These are phyloP conservation scores for Talaromyces sp. DNA, from an alignment of 2,329 filamentous ascomycete species.

Conservation along the genomic window DNA sequence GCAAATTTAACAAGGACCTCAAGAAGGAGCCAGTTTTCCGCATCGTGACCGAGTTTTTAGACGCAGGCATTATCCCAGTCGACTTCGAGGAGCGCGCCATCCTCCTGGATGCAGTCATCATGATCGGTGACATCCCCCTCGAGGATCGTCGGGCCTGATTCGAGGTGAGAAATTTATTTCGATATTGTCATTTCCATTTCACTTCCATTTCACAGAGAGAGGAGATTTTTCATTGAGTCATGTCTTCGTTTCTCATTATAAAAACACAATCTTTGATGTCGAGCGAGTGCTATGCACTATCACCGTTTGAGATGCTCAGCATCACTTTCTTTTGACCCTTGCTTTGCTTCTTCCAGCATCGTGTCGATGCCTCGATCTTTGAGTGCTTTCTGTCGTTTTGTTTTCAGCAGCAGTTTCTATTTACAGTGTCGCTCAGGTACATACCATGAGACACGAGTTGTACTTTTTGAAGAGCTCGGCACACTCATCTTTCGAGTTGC, in stretches of 20 bases:
- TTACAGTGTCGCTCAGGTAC: constrained; percentile 29
- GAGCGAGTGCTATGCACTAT: constrained; percentile 3
- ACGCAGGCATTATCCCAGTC: not conserved
- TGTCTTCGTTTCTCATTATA: constrained; percentile 7
- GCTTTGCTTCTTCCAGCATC: constrained; percentile 85
- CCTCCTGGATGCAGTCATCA: not conserved
- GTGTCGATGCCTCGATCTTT: constrained; percentile 90
- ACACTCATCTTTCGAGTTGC: constrained; percentile 84
- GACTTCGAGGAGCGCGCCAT: not conserved
- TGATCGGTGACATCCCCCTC: not conserved
- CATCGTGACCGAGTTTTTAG: not conserved
- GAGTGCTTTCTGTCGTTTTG: constrained; percentile 65
- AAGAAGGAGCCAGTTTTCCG: not conserved
- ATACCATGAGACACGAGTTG: constrained; percentile 77
- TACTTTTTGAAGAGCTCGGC: constrained; percentile 83
- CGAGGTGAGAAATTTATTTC: constrained; percentile 11
- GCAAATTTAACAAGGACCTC: constrained; percentile 17
- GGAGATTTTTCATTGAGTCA: constrained; percentile 6
- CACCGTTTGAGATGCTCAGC: constrained; percentile 58
- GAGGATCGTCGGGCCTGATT: not conserved
- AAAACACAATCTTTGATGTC: not conserved
- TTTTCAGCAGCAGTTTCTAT: constrained; percentile 7
- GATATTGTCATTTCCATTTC: not conserved
- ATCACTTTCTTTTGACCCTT: constrained; percentile 87
- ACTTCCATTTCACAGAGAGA: not conserved